Evolutionary conservation across 257 asterid genomes (phyloP).

Genomic region (Knoxia roxburghii): DNA sequence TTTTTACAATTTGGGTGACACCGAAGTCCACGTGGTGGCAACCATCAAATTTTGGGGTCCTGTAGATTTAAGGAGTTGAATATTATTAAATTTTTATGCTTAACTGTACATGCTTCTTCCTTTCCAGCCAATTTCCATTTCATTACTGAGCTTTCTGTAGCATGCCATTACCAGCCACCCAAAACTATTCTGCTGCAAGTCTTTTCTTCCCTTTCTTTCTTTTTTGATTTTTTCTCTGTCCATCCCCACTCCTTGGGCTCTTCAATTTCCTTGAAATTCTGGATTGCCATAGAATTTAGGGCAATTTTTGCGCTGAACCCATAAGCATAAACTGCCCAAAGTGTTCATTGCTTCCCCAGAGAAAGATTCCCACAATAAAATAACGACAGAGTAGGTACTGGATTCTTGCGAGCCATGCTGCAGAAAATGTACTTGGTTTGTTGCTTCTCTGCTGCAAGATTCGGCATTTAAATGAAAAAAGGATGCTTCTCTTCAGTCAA

Average conservation of each 20-base stretch:
- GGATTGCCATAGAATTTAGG: slow-evolving; percentile 27
- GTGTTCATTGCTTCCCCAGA: slow-evolving; percentile 18
- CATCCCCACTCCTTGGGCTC: slow-evolving; percentile 23
- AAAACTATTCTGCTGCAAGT: too few relatives aligned
- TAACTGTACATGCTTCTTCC: slow-evolving; percentile 11
- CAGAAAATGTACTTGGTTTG: slow-evolving; percentile 34
- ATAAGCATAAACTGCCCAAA: slow-evolving; percentile 29
- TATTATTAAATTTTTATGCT: background rate
- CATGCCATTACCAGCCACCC: slow-evolving; percentile 27
- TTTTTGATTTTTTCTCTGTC: slow-evolving; percentile 14
- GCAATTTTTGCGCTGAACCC: slow-evolving; percentile 23
- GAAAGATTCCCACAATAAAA: slow-evolving; percentile 11
- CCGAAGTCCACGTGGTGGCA: slow-evolving; percentile 39
- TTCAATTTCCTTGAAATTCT: slow-evolving; percentile 28
- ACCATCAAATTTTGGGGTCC: slow-evolving; percentile 12
- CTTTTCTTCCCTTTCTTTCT: background rate
- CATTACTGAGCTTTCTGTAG: slow-evolving; percentile 17
- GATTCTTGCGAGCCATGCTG: slow-evolving; percentile 13
- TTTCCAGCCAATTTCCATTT: slow-evolving; percentile 59
- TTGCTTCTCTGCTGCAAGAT: slow-evolving; percentile 16
- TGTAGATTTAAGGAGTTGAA: slow-evolving; percentile 11
- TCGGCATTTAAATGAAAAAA: slow-evolving; percentile 6
- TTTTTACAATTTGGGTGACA: background rate
- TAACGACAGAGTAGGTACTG: slow-evolving; percentile 1
- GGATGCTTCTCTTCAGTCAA: slow-evolving; percentile 23